phyloP scores from a whole-genome alignment of 2,329 filamentous ascomycete species.

The Triangularia verruculosa region DNA sequence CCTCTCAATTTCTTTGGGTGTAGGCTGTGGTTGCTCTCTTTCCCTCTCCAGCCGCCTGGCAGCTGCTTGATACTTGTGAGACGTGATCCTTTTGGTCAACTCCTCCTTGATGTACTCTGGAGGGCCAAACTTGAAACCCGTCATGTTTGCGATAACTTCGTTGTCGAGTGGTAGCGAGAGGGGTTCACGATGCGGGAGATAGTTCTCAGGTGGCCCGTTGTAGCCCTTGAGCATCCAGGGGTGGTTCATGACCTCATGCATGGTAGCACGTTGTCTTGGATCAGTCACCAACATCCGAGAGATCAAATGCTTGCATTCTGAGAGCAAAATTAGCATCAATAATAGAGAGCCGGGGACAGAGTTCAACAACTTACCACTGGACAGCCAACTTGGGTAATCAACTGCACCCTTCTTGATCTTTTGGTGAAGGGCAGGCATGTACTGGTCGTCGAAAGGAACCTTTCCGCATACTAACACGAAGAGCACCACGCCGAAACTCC shows the following conservation, averaged over 20 bases:
- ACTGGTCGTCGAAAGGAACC: conserved; percentile 97
- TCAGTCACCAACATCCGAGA: conserved; percentile 96
- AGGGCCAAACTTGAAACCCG: conserved; percentile 93
- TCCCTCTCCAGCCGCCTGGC: conserved; percentile 68
- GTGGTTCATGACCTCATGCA: conserved; percentile 90
- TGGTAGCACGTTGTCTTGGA: conserved; percentile 77
- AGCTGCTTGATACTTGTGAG: conserved; percentile 88
- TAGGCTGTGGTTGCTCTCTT: conserved; percentile 54
- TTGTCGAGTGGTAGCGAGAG: conserved; percentile 79
- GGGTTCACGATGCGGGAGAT: conserved; percentile 78
- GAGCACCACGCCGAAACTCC: conserved; percentile 97
- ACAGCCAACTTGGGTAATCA: conserved; percentile 92
- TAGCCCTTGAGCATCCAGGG: conserved; percentile 96
- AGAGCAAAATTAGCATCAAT: conserved; percentile 34
- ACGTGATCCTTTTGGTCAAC: conserved; percentile 82
- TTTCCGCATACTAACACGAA: conserved; percentile 97
- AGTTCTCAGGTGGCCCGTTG: conserved; percentile 81
- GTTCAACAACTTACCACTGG: conserved; percentile 62
- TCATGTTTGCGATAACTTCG: conserved; percentile 88
- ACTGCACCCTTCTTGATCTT: conserved; percentile 98
- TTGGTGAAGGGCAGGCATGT: conserved; percentile 95
- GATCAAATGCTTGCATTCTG: conserved; percentile 91
- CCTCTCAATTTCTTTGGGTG: conserved; percentile 68
- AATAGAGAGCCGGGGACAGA: neutral
- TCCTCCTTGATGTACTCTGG: conserved; percentile 79